phyloP scores from a whole-genome alignment of 164 flowering plant genomes.

The grape (Vitis vinifera) region ASM3070453v1 NC_081809.1:3477501-3478000 shows the following conservation, averaged over 20 bases:
- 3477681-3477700: not conserved
- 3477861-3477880: conserved; percentile 58
- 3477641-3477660: not conserved
- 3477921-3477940: conserved; percentile 23
- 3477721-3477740: conserved; percentile 1
- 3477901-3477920: conserved; percentile 14
- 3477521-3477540: not conserved
- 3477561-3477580: not conserved
- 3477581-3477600: not conserved
- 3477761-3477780: conserved; percentile 5
- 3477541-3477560: not conserved
- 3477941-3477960: conserved; percentile 18
- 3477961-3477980: conserved; percentile 39
- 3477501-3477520: not conserved
- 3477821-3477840: conserved; percentile 41
- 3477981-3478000: conserved; percentile 7
- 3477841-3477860: conserved; percentile 30
- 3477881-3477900: conserved; percentile 27
- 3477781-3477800: conserved; percentile 43
- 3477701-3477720: not conserved
- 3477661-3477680: too few species aligned
- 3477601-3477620: not conserved
- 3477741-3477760: not conserved
- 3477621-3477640: not conserved
- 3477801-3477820: conserved; percentile 68